Evolutionary conservation across 306 rosid species (phyloP), one percentile per base, ranked within the genome.

Genomic region (Rosa chinensis): DNA sequence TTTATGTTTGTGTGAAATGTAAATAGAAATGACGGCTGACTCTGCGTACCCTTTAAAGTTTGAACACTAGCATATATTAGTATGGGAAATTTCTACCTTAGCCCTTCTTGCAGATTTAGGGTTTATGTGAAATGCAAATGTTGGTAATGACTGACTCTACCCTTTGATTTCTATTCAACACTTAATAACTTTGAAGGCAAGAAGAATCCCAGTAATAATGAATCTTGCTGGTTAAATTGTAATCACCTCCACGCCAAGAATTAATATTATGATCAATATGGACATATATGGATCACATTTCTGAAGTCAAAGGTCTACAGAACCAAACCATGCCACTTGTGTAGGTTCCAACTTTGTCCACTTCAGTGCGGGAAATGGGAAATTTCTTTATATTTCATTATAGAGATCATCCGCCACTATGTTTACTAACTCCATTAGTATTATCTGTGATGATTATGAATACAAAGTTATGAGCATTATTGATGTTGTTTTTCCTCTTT

Each of bases 301-400:
- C 17, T 28, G 9, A 25, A 56, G 81, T 78, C 81, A 70, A 70
- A 42, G 45, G n/a, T 56, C 48, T 53, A 56, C 66, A 43, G 47
- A 8, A 55, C 44, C 44, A 2, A 52, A 55, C 44, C 44, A 2
- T 39, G 50, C 53, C 66, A 37, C 50, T 12, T 23, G 13, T 16
- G 42, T 10, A 10, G 52, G 37, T 74, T 74, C 66, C 45, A 52
- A 52, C 14, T 17, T 35, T 72, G 52, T 58, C 48, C 1, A 18
- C 16, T 39, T 5, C 28, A 23, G 53, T 11, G 14, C 8, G 45
- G 52, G 17, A 40, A 45, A 45, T 55, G 62, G 10, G 10, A n/a
- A 55, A 55, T 8, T 13, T 47, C 44, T 14, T 2, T 10, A 32
- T 32, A 63, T 32, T 63, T 13, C 43, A 14, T 72, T 73, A 18